Evolutionary conservation across 78 protist species (phyloP).

Genomic region (Dictyostelium capitatum): DNA sequence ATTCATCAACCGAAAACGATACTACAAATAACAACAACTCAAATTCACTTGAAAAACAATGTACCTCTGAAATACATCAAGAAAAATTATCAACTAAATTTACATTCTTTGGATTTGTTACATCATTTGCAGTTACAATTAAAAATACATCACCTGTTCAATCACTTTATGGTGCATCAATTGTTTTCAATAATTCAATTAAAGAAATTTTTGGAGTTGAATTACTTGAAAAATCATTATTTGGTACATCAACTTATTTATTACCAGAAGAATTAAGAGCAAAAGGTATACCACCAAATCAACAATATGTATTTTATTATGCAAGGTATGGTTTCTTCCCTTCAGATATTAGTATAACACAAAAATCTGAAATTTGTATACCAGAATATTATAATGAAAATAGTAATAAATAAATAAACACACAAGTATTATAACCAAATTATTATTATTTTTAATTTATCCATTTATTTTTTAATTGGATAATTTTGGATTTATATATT

Average conservation of each 20-base stretch:
- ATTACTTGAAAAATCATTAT: background rate
- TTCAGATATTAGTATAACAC: background rate
- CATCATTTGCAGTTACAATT: slow-evolving; percentile 15
- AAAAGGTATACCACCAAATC: background rate
- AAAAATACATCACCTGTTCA: slow-evolving; percentile 36
- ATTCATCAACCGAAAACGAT: background rate
- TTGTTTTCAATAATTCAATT: background rate
- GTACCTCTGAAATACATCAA: background rate
- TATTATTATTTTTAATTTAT: background rate
- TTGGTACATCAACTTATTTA: background rate
- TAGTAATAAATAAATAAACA: background rate
- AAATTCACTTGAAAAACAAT: background rate
- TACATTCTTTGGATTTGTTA: background rate
- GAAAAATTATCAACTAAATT: background rate
- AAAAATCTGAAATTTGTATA: background rate
- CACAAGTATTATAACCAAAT: background rate
- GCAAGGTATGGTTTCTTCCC: background rate
- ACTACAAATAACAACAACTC: background rate
- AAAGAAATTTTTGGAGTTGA: background rate
- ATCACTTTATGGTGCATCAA: background rate
- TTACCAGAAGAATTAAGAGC: slow-evolving; percentile 32
- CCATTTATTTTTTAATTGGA: background rate
- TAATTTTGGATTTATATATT: background rate
- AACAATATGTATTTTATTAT: slow-evolving; percentile 36
- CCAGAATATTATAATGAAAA: slow-evolving; percentile 37